Base-by-base conservation (phyloP, 2,329 filamentous ascomycete species). In the Trichoderma arundinaceum region DNA sequence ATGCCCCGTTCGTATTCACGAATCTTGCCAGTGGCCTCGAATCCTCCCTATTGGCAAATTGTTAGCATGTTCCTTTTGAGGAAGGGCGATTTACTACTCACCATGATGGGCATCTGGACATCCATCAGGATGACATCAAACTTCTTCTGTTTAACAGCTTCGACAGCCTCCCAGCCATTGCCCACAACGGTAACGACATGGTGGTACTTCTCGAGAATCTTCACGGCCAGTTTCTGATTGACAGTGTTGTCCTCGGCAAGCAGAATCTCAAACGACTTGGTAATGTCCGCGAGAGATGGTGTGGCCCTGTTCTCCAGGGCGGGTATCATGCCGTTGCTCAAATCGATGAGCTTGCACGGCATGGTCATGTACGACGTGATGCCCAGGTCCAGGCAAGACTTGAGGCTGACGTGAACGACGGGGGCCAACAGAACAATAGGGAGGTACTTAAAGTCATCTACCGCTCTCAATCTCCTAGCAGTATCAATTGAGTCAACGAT, bases 341-440 rank as follows among this genome's bases (percentile, higher is more conserved):
- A 82, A 77, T 99, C 95, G 69, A 97, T 96, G 5, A 94, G 88
- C 73, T 94, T 86, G 79, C 95, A 98, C 8, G 95, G 95, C 15
- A 93, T 97, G 1, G 95, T 98, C 93, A 98, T 97, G 78, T 97
- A 98, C 58, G 94, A 97, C n/a, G 94, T 96, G 71, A 99, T 97
- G 69, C 95, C 94, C 69, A 98, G 85, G 76, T 98, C 95, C 67
- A 98, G 82, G 66, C 94, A 95, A 3, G 92, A 95, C 81, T 97
- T 97, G 72, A 99, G 84, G 77, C 89, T 96, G 71, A 98, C 92
- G 68, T 94, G 92, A 12, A 98, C 93, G 41, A 92, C 83, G 0
- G 94, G 93, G 51, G 93, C 95, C 52, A 98, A 81, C 68, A 98
- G 86, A 49, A 99, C 94, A 70, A 99, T 94, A 2, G 95, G 95